Evolutionary conservation across 352 stramenopile species (phyloP).

Genomic region (Phytophthora pseudosyringae): DNA sequence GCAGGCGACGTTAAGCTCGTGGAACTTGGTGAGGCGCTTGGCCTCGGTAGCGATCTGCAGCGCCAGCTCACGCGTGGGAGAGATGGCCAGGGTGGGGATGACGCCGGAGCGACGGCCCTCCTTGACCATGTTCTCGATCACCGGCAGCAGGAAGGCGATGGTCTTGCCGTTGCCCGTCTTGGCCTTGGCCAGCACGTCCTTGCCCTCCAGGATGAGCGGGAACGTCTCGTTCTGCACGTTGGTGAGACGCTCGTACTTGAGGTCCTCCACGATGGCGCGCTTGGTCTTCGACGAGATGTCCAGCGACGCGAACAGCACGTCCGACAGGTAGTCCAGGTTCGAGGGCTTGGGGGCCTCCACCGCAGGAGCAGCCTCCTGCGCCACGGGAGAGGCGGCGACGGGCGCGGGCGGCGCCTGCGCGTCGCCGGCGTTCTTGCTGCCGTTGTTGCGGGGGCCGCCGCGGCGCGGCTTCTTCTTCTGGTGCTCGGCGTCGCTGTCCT

Average conservation of each 20-base stretch:
- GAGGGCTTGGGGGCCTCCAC: slow-evolving; percentile 18
- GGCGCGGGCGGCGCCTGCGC: background rate
- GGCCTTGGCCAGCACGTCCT: slow-evolving; percentile 92
- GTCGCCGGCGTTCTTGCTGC: slow-evolving; percentile 16
- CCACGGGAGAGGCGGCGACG: slow-evolving; percentile 11
- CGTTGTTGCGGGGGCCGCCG: slow-evolving; percentile 51
- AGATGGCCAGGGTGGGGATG: slow-evolving; percentile 93
- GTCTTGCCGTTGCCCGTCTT: slow-evolving; percentile 94
- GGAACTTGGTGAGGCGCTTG: slow-evolving; percentile 86
- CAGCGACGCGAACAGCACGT: slow-evolving; percentile 61
- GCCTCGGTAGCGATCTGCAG: slow-evolving; percentile 95
- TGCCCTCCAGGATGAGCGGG: slow-evolving; percentile 67
- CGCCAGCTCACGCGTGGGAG: slow-evolving; percentile 95
- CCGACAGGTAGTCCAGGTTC: slow-evolving; percentile 60
- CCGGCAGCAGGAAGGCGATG: slow-evolving; percentile 83
- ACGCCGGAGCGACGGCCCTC: slow-evolving; percentile 68
- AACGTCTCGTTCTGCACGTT: slow-evolving; percentile 91
- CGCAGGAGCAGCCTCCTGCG: slow-evolving; percentile 7
- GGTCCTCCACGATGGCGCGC: slow-evolving; percentile 77
- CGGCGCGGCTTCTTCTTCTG: slow-evolving; percentile 65
- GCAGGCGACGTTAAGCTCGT: slow-evolving; percentile 67
- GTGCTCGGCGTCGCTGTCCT: slow-evolving; percentile 50
- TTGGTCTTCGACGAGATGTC: slow-evolving; percentile 66
- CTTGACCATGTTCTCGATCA: slow-evolving; percentile 82
- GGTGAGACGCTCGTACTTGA: slow-evolving; percentile 90